phyloP scores from a whole-genome alignment of 441 rosid species.

The Brassica hybrid region DNA sequence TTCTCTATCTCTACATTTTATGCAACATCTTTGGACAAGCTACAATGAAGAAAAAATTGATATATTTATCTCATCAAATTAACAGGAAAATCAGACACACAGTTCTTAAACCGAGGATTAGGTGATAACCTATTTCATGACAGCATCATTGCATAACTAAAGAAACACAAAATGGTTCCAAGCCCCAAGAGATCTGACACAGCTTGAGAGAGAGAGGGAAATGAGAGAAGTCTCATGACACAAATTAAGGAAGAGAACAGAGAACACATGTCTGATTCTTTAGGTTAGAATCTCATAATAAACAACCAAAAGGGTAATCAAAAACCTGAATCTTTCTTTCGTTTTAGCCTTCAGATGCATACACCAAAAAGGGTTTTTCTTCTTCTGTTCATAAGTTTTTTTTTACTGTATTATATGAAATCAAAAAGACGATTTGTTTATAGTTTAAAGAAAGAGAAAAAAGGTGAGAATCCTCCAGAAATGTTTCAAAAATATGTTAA shows the following conservation, averaged over 20 bases:
- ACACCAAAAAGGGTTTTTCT: constrained; percentile 41
- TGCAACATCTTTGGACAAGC: neutral
- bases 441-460: constrained; percentile 23
- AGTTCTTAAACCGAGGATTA: constrained; percentile 28
- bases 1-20: neutral
- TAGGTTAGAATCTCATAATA: constrained; percentile 41
- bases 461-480: neutral
- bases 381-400: constrained; percentile 10
- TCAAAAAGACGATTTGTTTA: neutral
- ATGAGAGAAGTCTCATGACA: constrained; percentile 35
- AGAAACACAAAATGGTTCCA: constrained; percentile 33
- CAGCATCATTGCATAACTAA: constrained; percentile 39
- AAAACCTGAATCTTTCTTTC: constrained; percentile 41
- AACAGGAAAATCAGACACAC: constrained; percentile 11
- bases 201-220: constrained; percentile 41
- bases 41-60: neutral
- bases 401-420: neutral
- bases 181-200: constrained; percentile 45
- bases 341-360: constrained; percentile 29
- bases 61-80: neutral
- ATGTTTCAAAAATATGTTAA: neutral
- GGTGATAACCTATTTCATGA: constrained; percentile 37
- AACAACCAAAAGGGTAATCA: constrained; percentile 47
- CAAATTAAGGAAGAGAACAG: constrained; percentile 41
- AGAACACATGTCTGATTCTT: constrained; percentile 44